Evolutionary conservation across 805 yeast species (phyloP), one percentile per base, ranked within the genome.

Genomic region (Yarrowia bubula): DNA sequence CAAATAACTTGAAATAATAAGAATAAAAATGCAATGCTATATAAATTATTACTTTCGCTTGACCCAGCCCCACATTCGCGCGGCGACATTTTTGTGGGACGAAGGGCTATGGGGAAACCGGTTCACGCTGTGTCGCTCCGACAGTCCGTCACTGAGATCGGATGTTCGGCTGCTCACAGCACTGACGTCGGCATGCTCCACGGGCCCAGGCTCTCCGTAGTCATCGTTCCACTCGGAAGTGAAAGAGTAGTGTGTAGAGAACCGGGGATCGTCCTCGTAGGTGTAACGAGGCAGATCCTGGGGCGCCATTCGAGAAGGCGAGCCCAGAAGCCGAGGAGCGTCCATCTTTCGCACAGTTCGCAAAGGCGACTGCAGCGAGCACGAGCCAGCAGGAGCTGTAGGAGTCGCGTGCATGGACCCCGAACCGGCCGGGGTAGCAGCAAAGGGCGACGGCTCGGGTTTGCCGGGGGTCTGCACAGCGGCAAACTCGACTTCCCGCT

Each of bases 181-280:
- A 17, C 38, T 31, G 15, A 55, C 61, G 13, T 53, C 46, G n/a
- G 37, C 46, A 39, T 72, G 71, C 31, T 71, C 68, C 64, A 69
- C 71, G 7, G 75, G 75, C n/a, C 75, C 75, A 0, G 75, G 75
- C 65, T 72, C 75, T 28, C 75, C 75, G 7, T 71, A 63, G 13
- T 43, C 50, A 6, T 43, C 51, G n/a, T 44, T 35, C 64, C 64
- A 58, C 51, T 55, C 47, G 13, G 61, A 15, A 11, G 61, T 55
- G 35, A 55, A 55, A 3, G 61, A 55, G 31, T 55, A 55, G 35
- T 55, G 61, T 1, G 38, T 55, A n/a, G 61, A 55, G 31, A 39
- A 55, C 47, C 38, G 37, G 13, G 60, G 17, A 9, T 55, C 61
- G n/a, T 55, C 61, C 38, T 55, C 61, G 47, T 55, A 55, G 5